Evolutionary conservation across 345 rosid genomes (phyloP).

Genomic region (Melaleuca quinquenervia): DNA sequence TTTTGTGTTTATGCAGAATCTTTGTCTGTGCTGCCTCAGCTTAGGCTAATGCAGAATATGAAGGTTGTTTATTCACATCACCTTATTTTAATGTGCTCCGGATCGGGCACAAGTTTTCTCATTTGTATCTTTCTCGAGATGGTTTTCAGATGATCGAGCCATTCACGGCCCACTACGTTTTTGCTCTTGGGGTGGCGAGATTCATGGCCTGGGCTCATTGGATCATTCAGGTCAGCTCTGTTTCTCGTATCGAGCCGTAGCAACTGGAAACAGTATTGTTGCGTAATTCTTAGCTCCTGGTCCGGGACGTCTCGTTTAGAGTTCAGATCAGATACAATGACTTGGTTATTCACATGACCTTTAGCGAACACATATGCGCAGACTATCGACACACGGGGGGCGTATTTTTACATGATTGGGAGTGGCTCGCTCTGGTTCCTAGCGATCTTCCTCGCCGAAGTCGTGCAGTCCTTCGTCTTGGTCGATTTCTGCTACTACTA

Average conservation of each 20-base stretch:
- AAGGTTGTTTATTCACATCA: slow-evolving; percentile 25
- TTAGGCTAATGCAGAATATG: slow-evolving; percentile 78
- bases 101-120: not conserved
- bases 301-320: not conserved
- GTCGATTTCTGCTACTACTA: slow-evolving; percentile 87
- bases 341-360: not conserved
- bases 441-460: slow-evolving; percentile 43
- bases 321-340: not conserved
- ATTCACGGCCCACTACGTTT: slow-evolving; percentile 75
- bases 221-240: slow-evolving; percentile 45
- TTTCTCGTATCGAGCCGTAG: not conserved
- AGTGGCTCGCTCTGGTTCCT: slow-evolving; percentile 66
- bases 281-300: not conserved
- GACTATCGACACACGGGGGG: slow-evolving; percentile 47
- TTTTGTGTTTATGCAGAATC: slow-evolving; percentile 55
- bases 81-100: not conserved
- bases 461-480: slow-evolving; percentile 73
- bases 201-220: slow-evolving; percentile 76
- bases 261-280: not conserved
- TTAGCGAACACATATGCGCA: slow-evolving; percentile 2
- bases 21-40: slow-evolving; percentile 81
- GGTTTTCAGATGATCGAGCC: slow-evolving; percentile 69
- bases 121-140: not conserved
- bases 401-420: slow-evolving; percentile 31
- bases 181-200: slow-evolving; percentile 67